A percentile compares a stretch with the other conserved stretches of the same genome.
Conservation (phyloP, 306 rosid species). For the Casuarina glauca region DNA sequence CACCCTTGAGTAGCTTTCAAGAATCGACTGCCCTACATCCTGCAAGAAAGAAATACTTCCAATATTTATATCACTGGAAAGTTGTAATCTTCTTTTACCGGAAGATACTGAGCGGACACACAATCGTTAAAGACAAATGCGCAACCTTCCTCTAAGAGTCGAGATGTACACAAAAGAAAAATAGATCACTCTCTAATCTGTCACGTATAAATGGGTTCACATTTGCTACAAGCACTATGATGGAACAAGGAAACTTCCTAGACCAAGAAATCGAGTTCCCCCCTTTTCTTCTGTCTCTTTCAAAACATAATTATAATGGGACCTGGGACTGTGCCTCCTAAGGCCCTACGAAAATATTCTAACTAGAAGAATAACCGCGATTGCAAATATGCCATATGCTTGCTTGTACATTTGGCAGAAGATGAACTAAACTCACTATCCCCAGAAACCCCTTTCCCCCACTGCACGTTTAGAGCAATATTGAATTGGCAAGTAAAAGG, state of each 20-base stretch:
- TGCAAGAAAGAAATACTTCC: constrained; percentile 40
- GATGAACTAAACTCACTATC: neutral
- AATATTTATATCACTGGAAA: neutral
- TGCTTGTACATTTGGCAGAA: neutral
- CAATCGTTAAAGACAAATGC: neutral
- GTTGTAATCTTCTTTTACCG: neutral
- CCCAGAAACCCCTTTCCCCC: neutral
- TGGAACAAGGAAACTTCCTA: neutral
- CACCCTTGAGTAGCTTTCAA: constrained; percentile 97
- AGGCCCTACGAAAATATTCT: neutral
- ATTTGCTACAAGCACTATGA: neutral
- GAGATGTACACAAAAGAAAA: neutral
- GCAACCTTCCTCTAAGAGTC: constrained; percentile 1
- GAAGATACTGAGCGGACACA: neutral
- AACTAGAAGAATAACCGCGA: neutral
- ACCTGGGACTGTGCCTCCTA: neutral
- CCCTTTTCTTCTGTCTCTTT: neutral
- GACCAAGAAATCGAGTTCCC: neutral
- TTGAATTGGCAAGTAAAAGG: neutral
- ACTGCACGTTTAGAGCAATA: neutral
- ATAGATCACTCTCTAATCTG: neutral
- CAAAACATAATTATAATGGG: neutral
- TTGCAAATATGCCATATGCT: neutral
- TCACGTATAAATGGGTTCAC: neutral
- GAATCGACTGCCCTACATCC: constrained; percentile 97